These are phyloP conservation scores for Cardamine chenopodiifolia DNA, from an alignment of 345 rosid genomes.

Conservation along the genomic window DNA sequence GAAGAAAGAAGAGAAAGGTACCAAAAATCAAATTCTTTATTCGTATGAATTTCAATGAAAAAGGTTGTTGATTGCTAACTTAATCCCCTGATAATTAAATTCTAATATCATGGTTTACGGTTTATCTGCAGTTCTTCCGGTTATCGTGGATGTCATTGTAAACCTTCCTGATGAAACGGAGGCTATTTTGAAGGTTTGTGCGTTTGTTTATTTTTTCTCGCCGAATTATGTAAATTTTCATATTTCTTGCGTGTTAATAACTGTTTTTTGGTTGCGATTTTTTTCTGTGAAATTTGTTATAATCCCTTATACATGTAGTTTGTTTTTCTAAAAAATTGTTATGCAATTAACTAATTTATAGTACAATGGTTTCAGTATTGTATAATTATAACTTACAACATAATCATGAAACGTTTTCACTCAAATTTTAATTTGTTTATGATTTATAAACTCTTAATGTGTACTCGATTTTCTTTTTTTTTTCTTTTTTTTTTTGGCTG, in stretches of 20 bases:
- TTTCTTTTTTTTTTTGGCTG: neutral
- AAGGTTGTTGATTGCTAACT: neutral
- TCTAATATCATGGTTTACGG: constrained; percentile 19
- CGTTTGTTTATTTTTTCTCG: neutral
- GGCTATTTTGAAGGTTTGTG: constrained; percentile 73
- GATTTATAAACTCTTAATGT: constrained; percentile 18
- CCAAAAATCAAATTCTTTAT: neutral
- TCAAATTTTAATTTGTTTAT: neutral
- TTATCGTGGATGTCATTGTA: constrained; percentile 75
- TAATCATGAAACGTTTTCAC: neutral
- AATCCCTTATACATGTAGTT: neutral
- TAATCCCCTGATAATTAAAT: neutral
- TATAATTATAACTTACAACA: neutral
- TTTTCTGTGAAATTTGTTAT: constrained; percentile 20
- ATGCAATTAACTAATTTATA: neutral
- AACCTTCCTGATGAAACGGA: constrained; percentile 84
- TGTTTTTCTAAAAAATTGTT: neutral
- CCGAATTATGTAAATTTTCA: constrained; percentile 23
- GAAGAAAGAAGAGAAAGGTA: constrained; percentile 98
- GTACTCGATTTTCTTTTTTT: constrained; percentile 2
- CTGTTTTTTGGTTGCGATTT: constrained; percentile 29
- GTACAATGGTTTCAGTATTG: neutral
- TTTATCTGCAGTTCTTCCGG: constrained; percentile 79
- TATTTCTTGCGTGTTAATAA: constrained; percentile 41
- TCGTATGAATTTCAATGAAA: neutral